phyloP scores from a whole-genome alignment of 352 stramenopile species.

The Phytophthora pini region DNA sequence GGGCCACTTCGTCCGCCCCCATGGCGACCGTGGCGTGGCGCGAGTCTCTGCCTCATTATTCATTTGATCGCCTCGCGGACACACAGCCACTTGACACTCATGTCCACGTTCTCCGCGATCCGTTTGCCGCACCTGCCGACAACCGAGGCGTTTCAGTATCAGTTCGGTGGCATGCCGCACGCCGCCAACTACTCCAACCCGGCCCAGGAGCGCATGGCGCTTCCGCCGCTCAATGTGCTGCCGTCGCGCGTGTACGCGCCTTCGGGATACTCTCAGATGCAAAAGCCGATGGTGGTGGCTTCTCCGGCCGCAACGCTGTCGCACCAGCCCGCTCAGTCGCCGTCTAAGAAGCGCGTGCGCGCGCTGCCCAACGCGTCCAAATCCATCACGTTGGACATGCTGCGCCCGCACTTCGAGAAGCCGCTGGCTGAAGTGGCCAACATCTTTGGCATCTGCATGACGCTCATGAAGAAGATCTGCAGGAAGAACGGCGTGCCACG shows the following conservation, averaged over 20 bases:
- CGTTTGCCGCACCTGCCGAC: conserved; percentile 33
- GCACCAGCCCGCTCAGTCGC: conserved; percentile 33
- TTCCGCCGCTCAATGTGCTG: conserved; percentile 58
- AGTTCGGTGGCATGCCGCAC: conserved; percentile 32
- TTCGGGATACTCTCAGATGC: conserved; percentile 17
- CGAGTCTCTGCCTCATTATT: conserved; percentile 37
- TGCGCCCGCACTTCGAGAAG: conserved; percentile 81
- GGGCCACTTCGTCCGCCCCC: conserved; percentile 13
- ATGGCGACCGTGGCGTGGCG: conserved; percentile 10
- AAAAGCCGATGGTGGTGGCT: conserved; percentile 25
- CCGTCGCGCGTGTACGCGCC: conserved; percentile 25
- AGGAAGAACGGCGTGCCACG: conserved; percentile 77
- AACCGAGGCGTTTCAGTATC: conserved; percentile 34
- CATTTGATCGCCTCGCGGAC: conserved; percentile 34
- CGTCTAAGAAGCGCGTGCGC: conserved; percentile 74
- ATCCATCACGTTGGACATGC: conserved; percentile 75
- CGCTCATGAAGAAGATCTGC: conserved; percentile 88
- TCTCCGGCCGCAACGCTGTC: conserved; percentile 37
- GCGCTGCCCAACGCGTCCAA: conserved; percentile 80
- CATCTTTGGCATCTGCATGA: conserved; percentile 86
- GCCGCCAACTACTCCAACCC: conserved; percentile 27
- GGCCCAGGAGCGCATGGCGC: conserved; percentile 60
- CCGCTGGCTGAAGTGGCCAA: conserved; percentile 73
- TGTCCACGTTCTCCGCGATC: conserved; percentile 33
- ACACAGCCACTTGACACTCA: conserved; percentile 18